Percentiles rank a stretch among this genome's conserved stretches.
Conservation (phyloP, 129 eudicot species). For the Flaveria brownii region DNA sequence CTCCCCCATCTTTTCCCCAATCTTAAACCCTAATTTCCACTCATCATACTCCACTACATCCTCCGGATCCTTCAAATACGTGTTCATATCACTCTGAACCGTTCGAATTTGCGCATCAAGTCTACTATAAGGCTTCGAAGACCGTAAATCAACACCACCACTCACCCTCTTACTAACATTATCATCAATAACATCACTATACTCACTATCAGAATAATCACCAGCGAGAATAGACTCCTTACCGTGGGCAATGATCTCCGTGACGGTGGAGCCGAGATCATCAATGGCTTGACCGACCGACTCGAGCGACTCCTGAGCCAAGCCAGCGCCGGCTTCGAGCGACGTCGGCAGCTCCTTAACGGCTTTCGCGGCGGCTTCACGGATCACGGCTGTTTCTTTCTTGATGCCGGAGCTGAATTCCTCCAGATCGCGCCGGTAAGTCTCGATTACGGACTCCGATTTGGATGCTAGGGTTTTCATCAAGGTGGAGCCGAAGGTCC, state of each 20-base stretch:
- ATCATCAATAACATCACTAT: slow-evolving; percentile 11
- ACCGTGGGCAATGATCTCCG: slow-evolving; percentile 50
- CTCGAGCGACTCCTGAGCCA: slow-evolving; percentile 80
- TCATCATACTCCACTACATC: slow-evolving; percentile 50
- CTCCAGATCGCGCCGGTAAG: slow-evolving; percentile 71
- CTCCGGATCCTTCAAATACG: slow-evolving; percentile 68
- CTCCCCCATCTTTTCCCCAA: slow-evolving; percentile 53
- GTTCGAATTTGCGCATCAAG: slow-evolving; percentile 58
- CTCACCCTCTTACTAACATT: slow-evolving; percentile 6
- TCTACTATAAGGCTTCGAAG: slow-evolving; percentile 63
- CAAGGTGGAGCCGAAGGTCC: slow-evolving; percentile 60
- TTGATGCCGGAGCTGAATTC: slow-evolving; percentile 76
- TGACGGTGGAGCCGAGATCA: slow-evolving; percentile 57
- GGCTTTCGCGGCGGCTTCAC: slow-evolving; percentile 63
- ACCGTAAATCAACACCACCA: slow-evolving; percentile 11
- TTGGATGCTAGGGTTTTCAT: slow-evolving; percentile 63
- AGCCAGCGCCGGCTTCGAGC: slow-evolving; percentile 79
- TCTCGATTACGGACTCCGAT: slow-evolving; percentile 66
- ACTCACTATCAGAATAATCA: slow-evolving; percentile 43
- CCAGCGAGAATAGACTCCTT: slow-evolving; percentile 40
- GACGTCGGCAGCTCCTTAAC: slow-evolving; percentile 61
- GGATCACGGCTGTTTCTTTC: slow-evolving; percentile 62
- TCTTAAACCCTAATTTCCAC: slow-evolving; percentile 59
- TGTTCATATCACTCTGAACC: slow-evolving; percentile 55
- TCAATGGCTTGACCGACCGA: slow-evolving; percentile 88